Evolutionary conservation across 495 filamentous ascomycete genomes (phyloP), one percentile per base, ranked within the genome.

Genomic region (Oidiodendron maius): DNA sequence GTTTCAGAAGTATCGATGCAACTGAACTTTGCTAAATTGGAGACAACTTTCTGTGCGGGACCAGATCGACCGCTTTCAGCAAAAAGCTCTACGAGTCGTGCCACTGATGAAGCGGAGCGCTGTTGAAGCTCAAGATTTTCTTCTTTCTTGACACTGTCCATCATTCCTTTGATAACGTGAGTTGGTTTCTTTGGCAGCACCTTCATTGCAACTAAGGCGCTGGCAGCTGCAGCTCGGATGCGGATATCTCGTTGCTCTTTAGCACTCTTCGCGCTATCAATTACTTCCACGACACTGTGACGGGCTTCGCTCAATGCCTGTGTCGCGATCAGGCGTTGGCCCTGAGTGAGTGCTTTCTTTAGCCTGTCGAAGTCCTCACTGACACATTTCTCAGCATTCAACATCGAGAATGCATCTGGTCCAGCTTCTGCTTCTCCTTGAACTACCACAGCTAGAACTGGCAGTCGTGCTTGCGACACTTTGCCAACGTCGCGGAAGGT

Each of bases 1-100:
- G 95, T 97, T 64, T 97, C 93, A 0, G 94, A 93, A 4, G 91
- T 94, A 58, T 98, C 93, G 51, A 95, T 84, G 60, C 93, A 97
- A 60, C 88, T 94, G 66, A 96, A 98, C 57, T 95, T 95, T 65
- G 91, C 86, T 46, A 98, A 64, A 64, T 98, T 98, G 23, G 83
- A 77, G 24, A 94, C 88, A 40, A 98, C 84, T 65, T 98, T 98
- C 59, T 96, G 88, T 18, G 91, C 88, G 2, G 91, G 86, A 22
- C 82, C 86, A 24, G 80, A 76, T 40, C 88, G 84, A 8, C 86
- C 82, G 8, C 79, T 75, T 11, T 77, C 75, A 5, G 87, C 88
- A 57, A 96, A 91, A 21, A 90, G 75, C 50, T 84, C 80, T n/a
- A 98, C 81, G n/a, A 96, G 74, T 16, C 76, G 70, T 4, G 88